Conservation (phyloP, 768 basidiomycete species). For the Saitozyma sp. region DNA sequence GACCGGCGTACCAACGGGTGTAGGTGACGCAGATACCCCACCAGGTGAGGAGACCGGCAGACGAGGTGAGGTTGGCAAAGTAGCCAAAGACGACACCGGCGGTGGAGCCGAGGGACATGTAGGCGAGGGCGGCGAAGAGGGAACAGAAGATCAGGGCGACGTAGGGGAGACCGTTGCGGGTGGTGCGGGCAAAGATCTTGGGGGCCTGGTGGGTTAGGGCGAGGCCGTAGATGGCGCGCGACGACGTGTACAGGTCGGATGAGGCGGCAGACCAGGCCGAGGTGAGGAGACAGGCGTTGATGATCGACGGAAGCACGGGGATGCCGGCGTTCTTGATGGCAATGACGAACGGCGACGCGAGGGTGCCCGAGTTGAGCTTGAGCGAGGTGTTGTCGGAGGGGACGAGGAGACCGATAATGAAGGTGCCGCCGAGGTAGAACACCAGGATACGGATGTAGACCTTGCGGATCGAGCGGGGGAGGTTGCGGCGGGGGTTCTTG, state of each 20-base stretch:
- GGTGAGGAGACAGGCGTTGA: conserved; percentile 65
- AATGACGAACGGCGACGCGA: conserved; percentile 86
- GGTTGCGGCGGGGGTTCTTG: conserved; percentile 72
- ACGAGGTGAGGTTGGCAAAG: conserved; percentile 70
- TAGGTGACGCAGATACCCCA: conserved; percentile 74
- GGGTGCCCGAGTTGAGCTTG: conserved; percentile 57
- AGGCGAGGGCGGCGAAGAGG: conserved; percentile 63
- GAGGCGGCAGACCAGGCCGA: conserved; percentile 92
- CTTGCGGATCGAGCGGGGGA: conserved; percentile 67
- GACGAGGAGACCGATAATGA: conserved; percentile 46
- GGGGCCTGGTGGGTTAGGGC: conserved; percentile 80
- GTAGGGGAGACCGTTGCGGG: conserved; percentile 73
- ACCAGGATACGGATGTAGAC: conserved; percentile 77
- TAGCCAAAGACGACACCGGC: conserved; percentile 75
- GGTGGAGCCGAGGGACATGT: conserved; percentile 70
- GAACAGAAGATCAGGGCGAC: conserved; percentile 70
- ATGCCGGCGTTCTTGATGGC: conserved; percentile 77
- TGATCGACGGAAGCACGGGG: conserved; percentile 73
- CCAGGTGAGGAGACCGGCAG: conserved; percentile 68
- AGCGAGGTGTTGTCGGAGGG: conserved; percentile 30
- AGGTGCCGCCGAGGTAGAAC: conserved; percentile 56
- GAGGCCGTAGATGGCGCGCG: conserved; percentile 74
- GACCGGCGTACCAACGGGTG: conserved; percentile 78
- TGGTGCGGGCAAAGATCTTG: conserved; percentile 68
- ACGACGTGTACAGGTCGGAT: conserved; percentile 85